These are phyloP conservation scores for Seiridium unicorne DNA, from an alignment of 2,329 filamentous ascomycete species.

Conservation along the genomic window DNA sequence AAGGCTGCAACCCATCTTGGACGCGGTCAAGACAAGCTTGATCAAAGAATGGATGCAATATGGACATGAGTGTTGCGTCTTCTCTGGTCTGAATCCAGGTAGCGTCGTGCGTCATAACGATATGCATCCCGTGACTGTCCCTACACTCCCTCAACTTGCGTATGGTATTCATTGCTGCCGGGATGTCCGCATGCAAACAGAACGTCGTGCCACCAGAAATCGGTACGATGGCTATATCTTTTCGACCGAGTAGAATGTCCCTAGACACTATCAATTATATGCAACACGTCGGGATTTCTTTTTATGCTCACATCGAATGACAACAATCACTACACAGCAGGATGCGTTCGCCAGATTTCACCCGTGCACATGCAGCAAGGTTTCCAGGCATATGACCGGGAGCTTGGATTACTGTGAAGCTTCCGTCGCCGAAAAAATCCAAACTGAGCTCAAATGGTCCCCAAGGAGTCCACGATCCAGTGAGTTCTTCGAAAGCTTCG, in stretches of 20 bases:
- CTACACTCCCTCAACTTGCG: not conserved
- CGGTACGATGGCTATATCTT: not conserved
- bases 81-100: not conserved
- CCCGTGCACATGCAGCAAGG: not conserved
- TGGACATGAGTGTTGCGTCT: not conserved
- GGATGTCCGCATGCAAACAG: not conserved
- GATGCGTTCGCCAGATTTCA: not conserved
- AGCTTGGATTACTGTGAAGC: not conserved
- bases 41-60: not conserved
- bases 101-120: not conserved
- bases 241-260: not conserved
- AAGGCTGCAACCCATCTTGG: not conserved
- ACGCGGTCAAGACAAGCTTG: not conserved
- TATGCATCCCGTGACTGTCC: not conserved
- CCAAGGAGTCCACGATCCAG: not conserved
- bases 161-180: not conserved
- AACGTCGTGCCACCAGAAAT: not conserved
- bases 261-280: not conserved
- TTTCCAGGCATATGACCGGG: slow-evolving; percentile 1
- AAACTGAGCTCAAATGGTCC: not conserved
- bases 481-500: not conserved
- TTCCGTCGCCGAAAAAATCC: slow-evolving; percentile 1
- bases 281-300: not conserved
- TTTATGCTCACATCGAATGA: not conserved
- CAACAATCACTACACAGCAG: not conserved